phyloP scores from a whole-genome alignment of 345 rosid species.

The Populus nigra region DNA sequence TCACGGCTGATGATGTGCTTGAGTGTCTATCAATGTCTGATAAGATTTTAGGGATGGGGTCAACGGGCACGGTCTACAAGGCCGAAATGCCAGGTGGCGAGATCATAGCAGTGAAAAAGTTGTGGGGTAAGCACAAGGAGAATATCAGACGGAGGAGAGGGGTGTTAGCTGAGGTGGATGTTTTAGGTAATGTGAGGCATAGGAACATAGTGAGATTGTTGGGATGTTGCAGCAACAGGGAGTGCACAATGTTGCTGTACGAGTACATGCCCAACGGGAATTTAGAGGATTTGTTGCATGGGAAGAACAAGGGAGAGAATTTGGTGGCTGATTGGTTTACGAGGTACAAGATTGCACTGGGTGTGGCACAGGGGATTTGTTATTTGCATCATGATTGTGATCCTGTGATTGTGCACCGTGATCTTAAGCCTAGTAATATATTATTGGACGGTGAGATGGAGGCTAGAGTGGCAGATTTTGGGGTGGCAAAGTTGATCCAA shows the following conservation, averaged over 20 bases:
- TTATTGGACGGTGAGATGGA: constrained; percentile 84
- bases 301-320: constrained; percentile 60
- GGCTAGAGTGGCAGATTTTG: constrained; percentile 99
- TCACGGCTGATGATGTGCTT: constrained; percentile 81
- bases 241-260: constrained; percentile 86
- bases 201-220: constrained; percentile 87
- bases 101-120: constrained; percentile 88
- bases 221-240: constrained; percentile 88
- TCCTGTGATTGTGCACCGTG: constrained; percentile 96
- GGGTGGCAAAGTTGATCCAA: constrained; percentile 87
- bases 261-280: constrained; percentile 98
- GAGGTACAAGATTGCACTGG: constrained; percentile 76
- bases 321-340: constrained; percentile 82
- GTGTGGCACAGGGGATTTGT: constrained; percentile 98
- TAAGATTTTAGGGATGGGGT: constrained; percentile 91
- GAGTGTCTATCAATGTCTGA: constrained; percentile 72
- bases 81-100: constrained; percentile 97
- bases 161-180: constrained; percentile 88
- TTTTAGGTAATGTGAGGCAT: constrained; percentile 81
- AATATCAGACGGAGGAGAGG: constrained; percentile 71
- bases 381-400: constrained; percentile 98
- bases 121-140: constrained; percentile 88
- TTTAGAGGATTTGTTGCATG: constrained; percentile 75
- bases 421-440: constrained; percentile 89
- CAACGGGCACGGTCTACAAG: constrained; percentile 85